Conservation (phyloP, 164 flowering plant genomes). For the Piper betle region DNA sequence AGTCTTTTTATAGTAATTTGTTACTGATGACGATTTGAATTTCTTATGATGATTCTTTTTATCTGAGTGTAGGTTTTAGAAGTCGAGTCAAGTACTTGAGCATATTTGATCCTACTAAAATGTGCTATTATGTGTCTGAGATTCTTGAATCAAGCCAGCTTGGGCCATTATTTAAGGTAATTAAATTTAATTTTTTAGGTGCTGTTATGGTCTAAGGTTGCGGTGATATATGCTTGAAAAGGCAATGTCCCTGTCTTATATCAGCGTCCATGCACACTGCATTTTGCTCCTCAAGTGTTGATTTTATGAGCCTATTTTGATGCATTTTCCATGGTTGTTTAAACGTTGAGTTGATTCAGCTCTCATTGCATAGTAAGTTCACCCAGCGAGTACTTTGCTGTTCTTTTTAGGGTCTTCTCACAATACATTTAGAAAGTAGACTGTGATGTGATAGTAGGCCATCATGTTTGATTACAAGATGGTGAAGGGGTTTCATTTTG, state of each 20-base stretch:
- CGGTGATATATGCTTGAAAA: neutral
- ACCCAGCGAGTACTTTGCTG: too few species aligned
- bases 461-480: too few species aligned
- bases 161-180: conserved; percentile 87
- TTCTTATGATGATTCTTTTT: conserved; percentile 2
- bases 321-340: too few species aligned
- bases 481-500: too few species aligned
- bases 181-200: neutral
- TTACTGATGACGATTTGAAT: neutral
- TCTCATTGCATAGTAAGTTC: too few species aligned
- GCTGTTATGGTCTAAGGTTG: neutral
- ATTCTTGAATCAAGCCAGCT: conserved; percentile 58
- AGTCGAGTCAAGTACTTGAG: conserved; percentile 76
- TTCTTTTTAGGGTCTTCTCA: too few species aligned
- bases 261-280: too few species aligned
- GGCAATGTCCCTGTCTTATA: neutral
- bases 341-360: too few species aligned
- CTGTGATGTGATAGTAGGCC: too few species aligned
- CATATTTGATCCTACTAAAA: conserved; percentile 58
- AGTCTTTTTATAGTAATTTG: neutral
- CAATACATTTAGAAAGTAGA: too few species aligned
- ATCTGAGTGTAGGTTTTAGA: conserved; percentile 57
- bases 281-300: too few species aligned
- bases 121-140: conserved; percentile 72
- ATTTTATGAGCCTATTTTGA: too few species aligned